These are phyloP conservation scores for Juglanconis sp. DNA, from an alignment of 2,329 filamentous ascomycete species.

Conservation along the genomic window DNA sequence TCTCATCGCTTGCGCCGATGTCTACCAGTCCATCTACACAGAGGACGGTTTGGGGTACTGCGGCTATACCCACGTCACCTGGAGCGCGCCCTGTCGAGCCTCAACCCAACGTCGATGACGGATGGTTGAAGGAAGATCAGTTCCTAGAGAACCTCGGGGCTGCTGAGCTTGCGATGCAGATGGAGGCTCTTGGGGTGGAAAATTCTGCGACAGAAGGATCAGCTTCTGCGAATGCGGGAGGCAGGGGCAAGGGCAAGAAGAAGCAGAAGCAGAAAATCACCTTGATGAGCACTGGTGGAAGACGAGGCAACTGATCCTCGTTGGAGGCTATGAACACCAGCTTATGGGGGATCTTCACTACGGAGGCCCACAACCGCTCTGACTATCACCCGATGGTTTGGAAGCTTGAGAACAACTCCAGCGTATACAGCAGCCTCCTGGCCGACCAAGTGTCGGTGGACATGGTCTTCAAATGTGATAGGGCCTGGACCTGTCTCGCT, in stretches of 20 bases:
- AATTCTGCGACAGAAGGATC: constrained; percentile 19
- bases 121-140: constrained; percentile 81
- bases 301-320: constrained; percentile 37
- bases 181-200: constrained; percentile 51
- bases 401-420: background rate
- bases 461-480: background rate
- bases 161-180: constrained; percentile 58
- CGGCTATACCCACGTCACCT: constrained; percentile 60
- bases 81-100: constrained; percentile 40
- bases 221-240: constrained; percentile 21
- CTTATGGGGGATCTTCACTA: background rate
- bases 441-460: no score
- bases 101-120: constrained; percentile 56
- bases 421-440: no score
- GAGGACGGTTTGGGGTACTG: constrained; percentile 92
- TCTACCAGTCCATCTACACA: constrained; percentile 75
- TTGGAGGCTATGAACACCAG: background rate
- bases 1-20: constrained; percentile 68
- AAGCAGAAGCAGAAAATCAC: constrained; percentile 73
- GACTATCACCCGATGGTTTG: background rate
- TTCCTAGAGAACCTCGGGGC: constrained; percentile 66
- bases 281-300: constrained; percentile 65
- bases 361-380: no score
- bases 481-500: background rate
- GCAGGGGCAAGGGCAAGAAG: constrained; percentile 48